A percentile compares a stretch with the other conserved stretches of the same genome.
phyloP scores from a whole-genome alignment of 2,329 filamentous ascomycete species.

The Aspergillus calidoustus region DNA sequence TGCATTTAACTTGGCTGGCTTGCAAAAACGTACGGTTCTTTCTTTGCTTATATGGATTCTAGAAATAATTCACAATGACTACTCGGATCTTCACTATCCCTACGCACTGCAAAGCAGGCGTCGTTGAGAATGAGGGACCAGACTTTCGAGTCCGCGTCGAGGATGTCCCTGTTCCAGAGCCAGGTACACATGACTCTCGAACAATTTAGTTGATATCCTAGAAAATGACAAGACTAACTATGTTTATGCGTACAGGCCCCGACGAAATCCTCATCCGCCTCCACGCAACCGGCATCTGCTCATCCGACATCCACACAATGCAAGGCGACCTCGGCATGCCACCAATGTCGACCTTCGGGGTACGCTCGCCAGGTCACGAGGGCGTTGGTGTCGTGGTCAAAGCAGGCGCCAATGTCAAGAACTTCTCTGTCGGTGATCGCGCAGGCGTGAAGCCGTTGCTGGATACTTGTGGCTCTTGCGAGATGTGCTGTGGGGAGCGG shows the following conservation, averaged over 20 bases:
- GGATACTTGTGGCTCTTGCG: slow-evolving; percentile 57
- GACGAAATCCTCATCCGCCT: slow-evolving; percentile 62
- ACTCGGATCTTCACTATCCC: slow-evolving; percentile 40
- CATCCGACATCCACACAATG: slow-evolving; percentile 63
- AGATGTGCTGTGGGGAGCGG: slow-evolving; percentile 56
- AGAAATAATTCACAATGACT: not conserved
- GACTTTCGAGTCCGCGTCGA: slow-evolving; percentile 54
- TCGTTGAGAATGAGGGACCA: slow-evolving; percentile 56
- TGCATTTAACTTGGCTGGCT: not conserved
- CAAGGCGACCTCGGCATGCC: slow-evolving; percentile 55
- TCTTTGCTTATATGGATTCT: not conserved
- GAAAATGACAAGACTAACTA: not conserved
- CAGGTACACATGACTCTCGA: slow-evolving; percentile 37
- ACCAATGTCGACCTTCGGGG: slow-evolving; percentile 50
- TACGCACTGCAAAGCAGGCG: slow-evolving; percentile 56
- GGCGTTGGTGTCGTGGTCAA: slow-evolving; percentile 64
- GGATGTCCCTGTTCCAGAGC: slow-evolving; percentile 54
- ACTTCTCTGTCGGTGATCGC: slow-evolving; percentile 58
- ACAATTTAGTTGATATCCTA: too few species aligned
- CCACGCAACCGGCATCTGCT: slow-evolving; percentile 63
- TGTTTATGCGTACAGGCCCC: slow-evolving; percentile 41
- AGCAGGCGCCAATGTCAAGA: slow-evolving; percentile 57
- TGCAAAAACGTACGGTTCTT: not conserved
- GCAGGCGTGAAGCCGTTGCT: slow-evolving; percentile 58
- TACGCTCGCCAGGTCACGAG: slow-evolving; percentile 58